Base-by-base conservation (phyloP, 768 basidiomycete genomes). In the Cystofilobasidium bisporidii region DNA sequence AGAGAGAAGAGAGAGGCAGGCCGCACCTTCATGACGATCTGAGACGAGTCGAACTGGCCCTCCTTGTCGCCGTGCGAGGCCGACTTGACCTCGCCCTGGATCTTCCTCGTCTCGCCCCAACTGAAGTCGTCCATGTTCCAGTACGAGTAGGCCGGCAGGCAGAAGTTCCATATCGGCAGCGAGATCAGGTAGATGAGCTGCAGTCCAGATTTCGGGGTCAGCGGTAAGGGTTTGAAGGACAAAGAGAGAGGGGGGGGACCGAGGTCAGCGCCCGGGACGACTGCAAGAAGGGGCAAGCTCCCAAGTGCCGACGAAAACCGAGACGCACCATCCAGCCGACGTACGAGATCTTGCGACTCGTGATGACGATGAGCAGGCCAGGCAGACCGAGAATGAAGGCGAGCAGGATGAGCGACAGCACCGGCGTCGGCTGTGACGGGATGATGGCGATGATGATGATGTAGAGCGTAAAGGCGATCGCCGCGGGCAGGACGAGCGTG, bases 51-150 rank as follows among this genome's bases (percentile, higher is more conserved):
- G 73, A 99, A 99, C 75, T 89, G 89, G 76, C 96, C 96, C 70
- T 94, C 91, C 80, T 98, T 99, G 75, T 91, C 93, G 15, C 88
- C 89, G 72, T 91, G 88, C 65, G 82, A 77, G 26, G 65, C 82
- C 43, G 79, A 67, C 50, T 81, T 84, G 72, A 83, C 84, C 73
- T 87, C 88, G 12, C 91, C 91, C 36, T 83, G 81, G 62, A 83
- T 79, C 78, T 84, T 86, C 70, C 96, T 83, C 41, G 96, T 98
- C 79, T 92, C 87, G 79, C 96, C 96, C 91, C 91, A 92, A 28
- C 88, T 90, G 79, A 79, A 97, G 81, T 97, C 96, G 75, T 97
- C 96, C 78, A 99, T 94, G 78, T 97, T 92, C 89, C 93, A 93
- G 79, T 88, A 97, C n/a, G 93, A 84, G 77, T 99, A 99, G 3